Base-by-base conservation (phyloP, 2,329 filamentous ascomycete species). In the Karstenula rhodostoma region DNA sequence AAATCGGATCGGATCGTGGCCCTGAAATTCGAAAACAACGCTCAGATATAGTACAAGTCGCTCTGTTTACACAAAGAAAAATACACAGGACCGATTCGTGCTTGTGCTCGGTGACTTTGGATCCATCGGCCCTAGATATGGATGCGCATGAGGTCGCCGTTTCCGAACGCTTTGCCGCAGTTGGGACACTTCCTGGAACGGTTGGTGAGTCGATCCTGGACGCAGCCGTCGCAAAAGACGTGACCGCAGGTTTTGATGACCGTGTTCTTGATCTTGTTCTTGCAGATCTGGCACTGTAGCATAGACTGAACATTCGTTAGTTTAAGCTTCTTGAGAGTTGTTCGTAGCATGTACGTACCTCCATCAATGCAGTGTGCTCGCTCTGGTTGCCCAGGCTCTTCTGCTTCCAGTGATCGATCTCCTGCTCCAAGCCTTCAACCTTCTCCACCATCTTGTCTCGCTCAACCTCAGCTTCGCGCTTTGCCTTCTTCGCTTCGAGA, bases 181-280 rank as follows among this genome's bases (percentile, higher is more conserved):
- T 92, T 94, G 2, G 95, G 95, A 73, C 95, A 99, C 78, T 98
- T 98, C 67, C 95, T 87, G 81, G 94, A 94, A 37, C 95, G 91
- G 73, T 95, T 96, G 48, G 88, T 88, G 63, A 97, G 89, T 59
- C 95, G 89, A 72, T 96, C 91, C 66, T 97, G 92, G 25, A 98
- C 91, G 75, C 95, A 99, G 50, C 89, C 86, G 73, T 90, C 89
- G 85, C 95, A 99, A 78, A 98, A 97, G 51, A 96, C 87, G 78
- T 99, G 95, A 1, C 95, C 95, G 77, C 95, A 99, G 0, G 92
- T 93, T 80, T 95, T 96, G 77, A 99, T 86, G 10, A 90, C 90
- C 0, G 94, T 96, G 74, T 98, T 93, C 79, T 98, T 98, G 82
- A 97, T 94, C 68, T 94, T 92, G 72, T 88, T 90, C 68, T 93